Base-by-base conservation (phyloP, 2,329 filamentous ascomycete genomes). In the Fragosphaeria purpurea region DNA sequence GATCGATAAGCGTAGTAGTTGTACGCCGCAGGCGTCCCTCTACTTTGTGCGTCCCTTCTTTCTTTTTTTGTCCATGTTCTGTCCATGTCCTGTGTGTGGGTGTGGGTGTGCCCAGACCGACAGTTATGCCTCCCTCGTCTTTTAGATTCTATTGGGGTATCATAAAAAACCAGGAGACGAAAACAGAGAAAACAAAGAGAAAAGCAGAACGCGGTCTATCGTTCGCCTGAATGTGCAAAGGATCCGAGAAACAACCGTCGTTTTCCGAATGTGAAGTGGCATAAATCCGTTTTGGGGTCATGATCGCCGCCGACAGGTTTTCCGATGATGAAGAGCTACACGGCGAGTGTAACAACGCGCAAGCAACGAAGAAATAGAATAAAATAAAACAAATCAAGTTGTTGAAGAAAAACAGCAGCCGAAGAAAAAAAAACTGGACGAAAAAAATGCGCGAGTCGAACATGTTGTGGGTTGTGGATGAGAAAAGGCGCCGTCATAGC, bases 61-160 rank as follows among this genome's bases (percentile, higher is more conserved):
- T 44, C 50, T 51, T 45, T 50, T 47, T 40, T 47, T 52, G 45
- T 51, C 37, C 40, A 45, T 46, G 52, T 44, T 41, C 45, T 41
- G 50, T 47, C 35, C 35, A 37, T 37, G 35, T 37, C 7, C 35
- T 37, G 57, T 57, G 47, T 50, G 50, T 56, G 52, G 58, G 58
- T 37, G 57, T 57, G 47, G 50, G 50, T 56, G 52, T 59, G 58
- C 60, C 58, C 58, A 50, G 57, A 54, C 56, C 55, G 50, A 55
- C 45, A 53, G 50, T 54, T 49, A 37, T 57, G 55, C 56, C 58
- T 59, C 59, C 56, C 54, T 55, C 56, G 54, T 60, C 57, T 55
- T 59, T 62, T 62, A 60, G 58, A 56, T 55, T 66, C 64, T 65
- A 67, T 64, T 65, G 66, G 22, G 66, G 66, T 67, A 68, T 68